Evolutionary conservation across 805 yeast species (phyloP).

Genomic region (Candida coquimbonensis): DNA sequence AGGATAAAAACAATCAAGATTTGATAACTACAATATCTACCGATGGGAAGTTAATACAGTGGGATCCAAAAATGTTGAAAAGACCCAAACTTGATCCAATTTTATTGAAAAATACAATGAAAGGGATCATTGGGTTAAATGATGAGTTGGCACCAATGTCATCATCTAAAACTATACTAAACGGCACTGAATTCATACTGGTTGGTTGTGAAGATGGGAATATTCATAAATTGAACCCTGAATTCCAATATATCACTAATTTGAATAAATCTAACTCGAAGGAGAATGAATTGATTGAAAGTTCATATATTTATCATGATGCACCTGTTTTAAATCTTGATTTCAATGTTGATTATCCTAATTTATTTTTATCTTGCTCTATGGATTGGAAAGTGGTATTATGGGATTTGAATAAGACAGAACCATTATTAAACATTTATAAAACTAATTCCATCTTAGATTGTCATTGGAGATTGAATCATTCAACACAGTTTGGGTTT

Average conservation of each 20-base stretch:
- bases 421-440: slow-evolving; percentile 19
- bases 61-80: slow-evolving; percentile 24
- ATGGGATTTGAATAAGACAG: slow-evolving; percentile 19
- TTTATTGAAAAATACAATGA: slow-evolving; percentile 17
- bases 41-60: slow-evolving; percentile 25
- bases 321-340: slow-evolving; percentile 23
- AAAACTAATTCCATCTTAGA: slow-evolving; percentile 23
- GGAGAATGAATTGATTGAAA: slow-evolving; percentile 10
- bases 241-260: slow-evolving; percentile 17
- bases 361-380: slow-evolving; percentile 22
- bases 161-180: background rate
- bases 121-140: slow-evolving; percentile 11
- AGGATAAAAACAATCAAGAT: slow-evolving; percentile 9
- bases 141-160: slow-evolving; percentile 27
- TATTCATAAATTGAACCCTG: slow-evolving; percentile 22
- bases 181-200: no score
- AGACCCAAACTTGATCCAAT: slow-evolving; percentile 19
- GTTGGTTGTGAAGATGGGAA: slow-evolving; percentile 29
- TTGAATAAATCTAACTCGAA: background rate
- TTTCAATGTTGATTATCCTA: slow-evolving; percentile 10
- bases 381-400: slow-evolving; percentile 27
- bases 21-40: slow-evolving; percentile 23
- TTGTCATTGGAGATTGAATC: slow-evolving; percentile 21
- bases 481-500: slow-evolving; percentile 24
- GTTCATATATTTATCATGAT: slow-evolving; percentile 19